Conservation (phyloP, 768 basidiomycete genomes). For the Lactifluus volemus region DNA sequence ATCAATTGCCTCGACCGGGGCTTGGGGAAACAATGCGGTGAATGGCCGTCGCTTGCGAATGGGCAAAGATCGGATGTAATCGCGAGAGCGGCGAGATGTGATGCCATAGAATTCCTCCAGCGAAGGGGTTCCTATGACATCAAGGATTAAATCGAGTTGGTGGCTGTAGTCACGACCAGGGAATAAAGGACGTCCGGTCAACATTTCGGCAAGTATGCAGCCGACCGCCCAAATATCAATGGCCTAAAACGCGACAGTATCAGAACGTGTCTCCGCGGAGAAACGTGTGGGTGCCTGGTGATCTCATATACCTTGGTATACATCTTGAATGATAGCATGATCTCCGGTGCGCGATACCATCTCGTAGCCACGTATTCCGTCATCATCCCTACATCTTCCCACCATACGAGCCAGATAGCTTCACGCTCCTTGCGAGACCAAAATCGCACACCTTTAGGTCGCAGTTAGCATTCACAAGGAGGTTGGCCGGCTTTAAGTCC, state of each 20-base stretch:
- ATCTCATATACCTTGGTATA: slow-evolving; percentile 51
- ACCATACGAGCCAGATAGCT: slow-evolving; percentile 40
- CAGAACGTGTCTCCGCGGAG: not conserved
- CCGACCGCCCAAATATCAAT: slow-evolving; percentile 72
- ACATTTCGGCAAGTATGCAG: slow-evolving; percentile 73
- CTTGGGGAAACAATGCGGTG: slow-evolving; percentile 65
- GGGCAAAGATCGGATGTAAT: slow-evolving; percentile 81
- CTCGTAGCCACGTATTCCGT: slow-evolving; percentile 86
- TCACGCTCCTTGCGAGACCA: slow-evolving; percentile 65
- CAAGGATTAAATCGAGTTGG: slow-evolving; percentile 80
- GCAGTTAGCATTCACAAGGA: slow-evolving; percentile 83
- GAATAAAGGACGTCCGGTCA: slow-evolving; percentile 76
- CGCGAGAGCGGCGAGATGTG: slow-evolving; percentile 72
- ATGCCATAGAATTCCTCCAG: slow-evolving; percentile 90
- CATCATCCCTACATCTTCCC: slow-evolving; percentile 60
- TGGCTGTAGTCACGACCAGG: slow-evolving; percentile 84
- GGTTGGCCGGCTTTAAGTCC: slow-evolving; percentile 80
- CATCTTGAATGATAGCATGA: slow-evolving; percentile 93
- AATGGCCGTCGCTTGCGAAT: slow-evolving; percentile 73
- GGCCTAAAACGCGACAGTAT: slow-evolving; percentile 31
- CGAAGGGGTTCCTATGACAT: slow-evolving; percentile 82
- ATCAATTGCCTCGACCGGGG: slow-evolving; percentile 63
- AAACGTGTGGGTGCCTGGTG: not conserved
- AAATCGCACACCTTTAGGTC: slow-evolving; percentile 89
- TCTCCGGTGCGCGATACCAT: slow-evolving; percentile 92